phyloP scores from a whole-genome alignment of 1,284 basidiomycete species.

The Tylopilus sp. region DNA sequence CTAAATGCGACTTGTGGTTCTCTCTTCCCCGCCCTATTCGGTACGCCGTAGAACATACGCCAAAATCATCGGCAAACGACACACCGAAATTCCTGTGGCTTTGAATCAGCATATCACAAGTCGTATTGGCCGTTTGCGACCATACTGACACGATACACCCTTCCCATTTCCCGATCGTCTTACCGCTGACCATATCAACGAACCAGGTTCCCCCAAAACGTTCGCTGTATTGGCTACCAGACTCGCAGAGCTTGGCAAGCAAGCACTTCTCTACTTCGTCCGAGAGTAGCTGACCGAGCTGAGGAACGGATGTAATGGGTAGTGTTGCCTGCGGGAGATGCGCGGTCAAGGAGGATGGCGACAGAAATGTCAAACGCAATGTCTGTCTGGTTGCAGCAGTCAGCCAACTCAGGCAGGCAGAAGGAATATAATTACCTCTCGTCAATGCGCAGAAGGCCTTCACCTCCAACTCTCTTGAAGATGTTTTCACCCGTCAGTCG shows the following conservation, averaged over 20 bases:
- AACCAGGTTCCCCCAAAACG: slow-evolving; percentile 68
- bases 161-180: slow-evolving; percentile 76
- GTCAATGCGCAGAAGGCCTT: slow-evolving; percentile 65
- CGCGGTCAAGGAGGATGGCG: slow-evolving; percentile 66
- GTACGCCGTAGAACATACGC: slow-evolving; percentile 55
- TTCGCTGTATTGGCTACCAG: slow-evolving; percentile 56
- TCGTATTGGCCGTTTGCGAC: slow-evolving; percentile 4
- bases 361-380: slow-evolving; percentile 65
- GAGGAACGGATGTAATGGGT: slow-evolving; percentile 65
- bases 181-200: slow-evolving; percentile 58
- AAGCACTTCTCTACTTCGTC: slow-evolving; percentile 71
- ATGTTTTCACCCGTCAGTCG: slow-evolving; percentile 31
- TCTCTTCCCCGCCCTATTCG: slow-evolving; percentile 40
- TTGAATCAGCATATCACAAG: slow-evolving; percentile 5
- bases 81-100: slow-evolving; percentile 58
- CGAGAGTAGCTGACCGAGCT: slow-evolving; percentile 65
- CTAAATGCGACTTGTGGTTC: slow-evolving; percentile 35
- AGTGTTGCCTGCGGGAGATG: slow-evolving; percentile 75
- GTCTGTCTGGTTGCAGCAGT: slow-evolving; percentile 48
- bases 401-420: neutral
- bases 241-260: slow-evolving; percentile 60
- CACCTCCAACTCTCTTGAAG: slow-evolving; percentile 52
- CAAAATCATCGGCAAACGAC: slow-evolving; percentile 45
- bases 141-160: slow-evolving; percentile 64
- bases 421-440: slow-evolving; percentile 43